Evolutionary conservation across 1,139 yeast genomes (phyloP).

Genomic region (Geotrichum macrosporum): DNA sequence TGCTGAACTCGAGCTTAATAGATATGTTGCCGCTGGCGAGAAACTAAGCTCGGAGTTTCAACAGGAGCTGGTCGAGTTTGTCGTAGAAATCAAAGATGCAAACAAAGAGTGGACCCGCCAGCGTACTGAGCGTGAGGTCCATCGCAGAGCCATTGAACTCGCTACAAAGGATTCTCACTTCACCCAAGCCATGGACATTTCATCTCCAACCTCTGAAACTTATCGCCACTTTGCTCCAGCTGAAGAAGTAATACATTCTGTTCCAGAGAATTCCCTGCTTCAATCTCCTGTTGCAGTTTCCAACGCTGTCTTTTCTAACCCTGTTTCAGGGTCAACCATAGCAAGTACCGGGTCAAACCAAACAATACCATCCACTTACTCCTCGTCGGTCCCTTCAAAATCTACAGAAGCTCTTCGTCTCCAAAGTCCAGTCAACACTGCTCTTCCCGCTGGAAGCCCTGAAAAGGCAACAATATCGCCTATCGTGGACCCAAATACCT

Average conservation of each 20-base stretch:
- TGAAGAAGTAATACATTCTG: background rate
- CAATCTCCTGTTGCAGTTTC: background rate
- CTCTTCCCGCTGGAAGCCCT: slow-evolving; percentile 12
- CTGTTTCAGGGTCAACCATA: background rate
- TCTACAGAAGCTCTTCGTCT: slow-evolving; percentile 7
- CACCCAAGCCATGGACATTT: slow-evolving; percentile 18
- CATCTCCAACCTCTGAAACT: slow-evolving; percentile 13
- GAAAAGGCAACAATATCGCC: slow-evolving; percentile 15
- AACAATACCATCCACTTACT: background rate
- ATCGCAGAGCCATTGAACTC: slow-evolving; percentile 39
- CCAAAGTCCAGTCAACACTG: slow-evolving; percentile 9
- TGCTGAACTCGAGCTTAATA: slow-evolving; percentile 37
- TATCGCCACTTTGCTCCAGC: slow-evolving; percentile 2
- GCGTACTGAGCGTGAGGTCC: slow-evolving; percentile 42
- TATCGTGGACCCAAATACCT: slow-evolving; percentile 3
- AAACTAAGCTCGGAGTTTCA: slow-evolving; percentile 30
- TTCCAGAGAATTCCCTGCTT: background rate
- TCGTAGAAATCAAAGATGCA: slow-evolving; percentile 37
- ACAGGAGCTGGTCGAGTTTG: slow-evolving; percentile 34
- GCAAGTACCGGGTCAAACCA: background rate
- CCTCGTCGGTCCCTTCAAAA: slow-evolving; percentile 3
- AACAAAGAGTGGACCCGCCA: slow-evolving; percentile 41
- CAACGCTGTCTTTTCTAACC: slow-evolving; percentile 7
- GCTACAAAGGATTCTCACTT: slow-evolving; percentile 23
- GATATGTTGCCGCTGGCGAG: slow-evolving; percentile 30